phyloP scores from a whole-genome alignment of 192 early-diverging fungal genomes.

The Ambispora gerdemannii region DNA sequence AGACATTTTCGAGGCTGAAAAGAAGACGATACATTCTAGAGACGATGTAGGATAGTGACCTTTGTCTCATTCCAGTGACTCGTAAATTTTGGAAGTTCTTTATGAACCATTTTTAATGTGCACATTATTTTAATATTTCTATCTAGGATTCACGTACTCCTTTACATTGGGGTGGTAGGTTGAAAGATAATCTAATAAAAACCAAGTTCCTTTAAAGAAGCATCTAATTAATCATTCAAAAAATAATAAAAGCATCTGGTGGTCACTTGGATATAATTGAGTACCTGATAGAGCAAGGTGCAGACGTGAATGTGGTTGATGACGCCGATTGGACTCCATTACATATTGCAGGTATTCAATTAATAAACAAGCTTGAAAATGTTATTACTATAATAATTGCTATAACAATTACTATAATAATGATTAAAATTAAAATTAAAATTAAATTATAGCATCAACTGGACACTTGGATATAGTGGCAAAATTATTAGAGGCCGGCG shows the following conservation, averaged over 20 bases:
- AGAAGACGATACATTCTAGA: slow-evolving; percentile 48
- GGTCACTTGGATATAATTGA: slow-evolving; percentile 61
- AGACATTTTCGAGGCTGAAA: slow-evolving; percentile 53
- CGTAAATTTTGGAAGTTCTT: slow-evolving; percentile 45
- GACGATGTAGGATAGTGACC: too few species aligned
- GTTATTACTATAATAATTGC: too few species aligned
- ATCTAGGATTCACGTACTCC: slow-evolving; percentile 45
- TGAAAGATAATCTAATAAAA: neutral
- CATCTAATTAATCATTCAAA: slow-evolving; percentile 26
- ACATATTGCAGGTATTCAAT: slow-evolving; percentile 49
- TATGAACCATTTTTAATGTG: neutral
- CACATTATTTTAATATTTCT: neutral
- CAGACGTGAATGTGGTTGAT: slow-evolving; percentile 64
- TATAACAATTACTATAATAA: neutral
- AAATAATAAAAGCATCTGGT: slow-evolving; percentile 52
- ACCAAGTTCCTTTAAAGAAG: slow-evolving; percentile 34
- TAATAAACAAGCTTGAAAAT: too few species aligned
- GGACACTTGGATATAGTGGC: slow-evolving; percentile 40
- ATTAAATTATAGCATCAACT: slow-evolving; percentile 40
- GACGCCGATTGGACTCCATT: slow-evolving; percentile 54
- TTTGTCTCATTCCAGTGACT: slow-evolving; percentile 59
- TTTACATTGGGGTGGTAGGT: slow-evolving; percentile 52
- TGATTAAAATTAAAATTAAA: neutral
- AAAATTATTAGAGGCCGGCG: slow-evolving; percentile 38
- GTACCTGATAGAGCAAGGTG: slow-evolving; percentile 63